Percentiles rank a stretch among this genome's conserved stretches.
phyloP scores from a whole-genome alignment of 768 basidiomycete genomes.

The Lyophyllum semitale region DNA sequence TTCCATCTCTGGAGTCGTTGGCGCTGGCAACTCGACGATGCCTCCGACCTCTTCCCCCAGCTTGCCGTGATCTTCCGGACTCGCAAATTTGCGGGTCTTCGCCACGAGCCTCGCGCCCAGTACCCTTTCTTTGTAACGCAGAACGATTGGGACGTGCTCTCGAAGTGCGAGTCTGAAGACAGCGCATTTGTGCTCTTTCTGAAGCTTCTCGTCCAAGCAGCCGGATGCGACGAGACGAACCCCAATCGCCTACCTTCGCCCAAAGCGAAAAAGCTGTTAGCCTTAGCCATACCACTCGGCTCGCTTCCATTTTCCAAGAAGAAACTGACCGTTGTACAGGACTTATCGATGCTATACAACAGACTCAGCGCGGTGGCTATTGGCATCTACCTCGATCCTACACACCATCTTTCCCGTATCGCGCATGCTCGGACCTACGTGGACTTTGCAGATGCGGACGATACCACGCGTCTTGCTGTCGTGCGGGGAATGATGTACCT shows the following conservation, averaged over 20 bases:
- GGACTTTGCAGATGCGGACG: constrained; percentile 64
- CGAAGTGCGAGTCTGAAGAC: constrained; percentile 53
- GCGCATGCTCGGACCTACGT: constrained; percentile 69
- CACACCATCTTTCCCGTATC: constrained; percentile 53
- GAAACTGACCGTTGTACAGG: constrained; percentile 48
- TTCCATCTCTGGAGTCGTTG: constrained; percentile 74
- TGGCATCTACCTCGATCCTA: constrained; percentile 63
- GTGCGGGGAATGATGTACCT: constrained; percentile 78
- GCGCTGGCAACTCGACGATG: constrained; percentile 69
- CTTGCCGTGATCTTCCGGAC: constrained; percentile 75
- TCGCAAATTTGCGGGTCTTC: constrained; percentile 74
- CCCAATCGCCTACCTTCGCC: constrained; percentile 35
- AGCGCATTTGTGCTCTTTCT: constrained; percentile 80
- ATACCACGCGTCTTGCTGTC: constrained; percentile 63
- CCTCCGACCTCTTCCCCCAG: constrained; percentile 57
- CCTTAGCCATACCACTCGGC: constrained; percentile 71
- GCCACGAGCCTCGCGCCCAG: constrained; percentile 56
- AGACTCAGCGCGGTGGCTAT: constrained; percentile 74
- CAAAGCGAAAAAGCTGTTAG: constrained; percentile 67
- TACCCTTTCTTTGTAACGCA: constrained; percentile 73
- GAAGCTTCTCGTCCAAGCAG: constrained; percentile 75
- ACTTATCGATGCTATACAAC: constrained; percentile 81
- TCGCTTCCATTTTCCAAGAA: constrained; percentile 63
- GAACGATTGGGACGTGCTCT: constrained; percentile 54
- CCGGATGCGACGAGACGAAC: constrained; percentile 28